These are phyloP conservation scores for Neobulgaria alba DNA, from an alignment of 2,329 filamentous ascomycete species.

Conservation along the genomic window DNA sequence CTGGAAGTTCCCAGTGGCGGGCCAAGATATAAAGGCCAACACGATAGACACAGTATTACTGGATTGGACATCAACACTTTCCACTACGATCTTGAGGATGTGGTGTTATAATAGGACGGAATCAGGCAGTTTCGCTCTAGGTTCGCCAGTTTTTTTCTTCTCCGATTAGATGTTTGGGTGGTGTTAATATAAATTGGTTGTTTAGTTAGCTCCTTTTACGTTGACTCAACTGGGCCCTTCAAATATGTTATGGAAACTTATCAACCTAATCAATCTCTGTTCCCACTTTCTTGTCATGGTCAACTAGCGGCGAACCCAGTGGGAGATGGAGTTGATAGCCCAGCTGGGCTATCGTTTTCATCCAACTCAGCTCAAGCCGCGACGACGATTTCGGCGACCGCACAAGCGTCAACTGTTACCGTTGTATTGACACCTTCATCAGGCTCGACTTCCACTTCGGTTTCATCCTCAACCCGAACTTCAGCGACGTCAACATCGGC, in stretches of 20 bases:
- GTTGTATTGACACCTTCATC: background rate
- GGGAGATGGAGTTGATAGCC: constrained; percentile 7
- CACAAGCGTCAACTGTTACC: constrained; percentile 2
- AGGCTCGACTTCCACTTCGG: background rate
- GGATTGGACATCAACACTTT: constrained; percentile 11
- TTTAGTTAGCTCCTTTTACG: constrained; percentile 11
- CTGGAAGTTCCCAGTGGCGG: constrained; percentile 10
- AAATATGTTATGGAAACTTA: constrained; percentile 9
- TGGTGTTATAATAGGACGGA: constrained; percentile 12
- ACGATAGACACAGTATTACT: constrained; percentile 9
- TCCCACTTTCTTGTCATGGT: constrained; percentile 8
- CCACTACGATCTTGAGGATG: constrained; percentile 9
- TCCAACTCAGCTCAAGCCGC: constrained; percentile 2
- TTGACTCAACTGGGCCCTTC: constrained; percentile 8
- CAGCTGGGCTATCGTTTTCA: constrained; percentile 8
- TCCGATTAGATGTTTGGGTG: constrained; percentile 3
- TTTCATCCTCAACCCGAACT: background rate
- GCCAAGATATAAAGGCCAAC: constrained; percentile 8
- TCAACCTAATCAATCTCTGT: constrained; percentile 5
- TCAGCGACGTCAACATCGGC: background rate
- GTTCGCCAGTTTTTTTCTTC: constrained; percentile 1
- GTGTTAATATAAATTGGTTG: constrained; percentile 1
- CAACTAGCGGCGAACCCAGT: constrained; percentile 4
- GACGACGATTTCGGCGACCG: constrained; percentile 20
- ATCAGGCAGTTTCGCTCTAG: constrained; percentile 6